phyloP scores from a whole-genome alignment of 441 rosid species.

The Pelargonium cotyledonis region DNA sequence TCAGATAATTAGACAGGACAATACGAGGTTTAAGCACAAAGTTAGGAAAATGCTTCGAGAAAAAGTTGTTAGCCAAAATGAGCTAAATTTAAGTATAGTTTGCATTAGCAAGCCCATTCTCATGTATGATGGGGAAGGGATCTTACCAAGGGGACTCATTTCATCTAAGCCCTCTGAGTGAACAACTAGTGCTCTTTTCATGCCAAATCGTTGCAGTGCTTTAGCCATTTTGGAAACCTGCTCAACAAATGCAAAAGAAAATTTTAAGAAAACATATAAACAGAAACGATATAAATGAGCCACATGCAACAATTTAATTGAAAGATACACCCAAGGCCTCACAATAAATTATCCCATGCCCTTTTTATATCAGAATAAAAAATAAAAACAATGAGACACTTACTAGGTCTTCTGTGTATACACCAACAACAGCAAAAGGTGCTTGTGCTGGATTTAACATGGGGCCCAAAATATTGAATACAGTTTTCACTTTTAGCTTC shows the following conservation, averaged over 20 bases:
- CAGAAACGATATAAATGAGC: background rate
- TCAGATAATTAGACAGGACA: slow-evolving; percentile 4
- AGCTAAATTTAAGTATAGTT: background rate
- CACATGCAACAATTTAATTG: background rate
- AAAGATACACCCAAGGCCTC: background rate
- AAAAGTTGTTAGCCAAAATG: background rate
- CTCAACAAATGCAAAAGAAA: slow-evolving; percentile 13
- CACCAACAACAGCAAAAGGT: slow-evolving; percentile 87
- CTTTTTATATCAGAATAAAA: background rate
- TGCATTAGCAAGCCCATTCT: background rate
- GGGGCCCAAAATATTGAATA: slow-evolving; percentile 86
- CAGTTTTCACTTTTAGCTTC: slow-evolving; percentile 73
- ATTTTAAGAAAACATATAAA: background rate
- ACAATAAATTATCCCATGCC: background rate
- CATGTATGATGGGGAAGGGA: slow-evolving; percentile 13
- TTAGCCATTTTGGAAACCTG: slow-evolving; percentile 90
- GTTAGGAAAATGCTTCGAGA: background rate
- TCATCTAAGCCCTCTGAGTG: slow-evolving; percentile 95
- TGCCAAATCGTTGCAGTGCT: slow-evolving; percentile 81
- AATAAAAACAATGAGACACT: slow-evolving; percentile 18
- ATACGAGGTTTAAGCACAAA: slow-evolving; percentile 12
- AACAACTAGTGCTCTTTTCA: slow-evolving; percentile 87
- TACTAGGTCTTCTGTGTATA: slow-evolving; percentile 69
- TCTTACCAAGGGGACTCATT: slow-evolving; percentile 84
- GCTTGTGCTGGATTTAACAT: slow-evolving; percentile 87